These are phyloP conservation scores for Apiospora sp. DNA, from an alignment of 2,329 filamentous ascomycete genomes.

Conservation along the genomic window DNA sequence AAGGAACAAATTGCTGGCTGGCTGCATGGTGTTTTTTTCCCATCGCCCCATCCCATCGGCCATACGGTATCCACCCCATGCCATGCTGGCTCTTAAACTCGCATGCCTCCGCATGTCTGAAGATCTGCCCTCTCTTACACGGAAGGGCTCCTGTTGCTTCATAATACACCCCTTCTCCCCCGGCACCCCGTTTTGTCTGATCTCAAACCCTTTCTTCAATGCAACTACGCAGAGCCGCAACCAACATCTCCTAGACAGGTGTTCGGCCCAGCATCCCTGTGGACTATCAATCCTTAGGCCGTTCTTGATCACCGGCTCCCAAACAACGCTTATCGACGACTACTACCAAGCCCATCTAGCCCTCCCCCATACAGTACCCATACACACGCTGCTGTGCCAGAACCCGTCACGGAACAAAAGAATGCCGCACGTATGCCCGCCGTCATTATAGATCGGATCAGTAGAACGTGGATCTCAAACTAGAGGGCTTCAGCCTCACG, in stretches of 20 bases:
- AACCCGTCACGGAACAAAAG: slow-evolving; percentile 33
- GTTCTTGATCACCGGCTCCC: slow-evolving; percentile 20
- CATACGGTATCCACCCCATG: neutral
- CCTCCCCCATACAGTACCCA: neutral
- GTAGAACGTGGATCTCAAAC: slow-evolving; percentile 58
- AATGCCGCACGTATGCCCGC: slow-evolving; percentile 63
- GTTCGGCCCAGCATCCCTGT: slow-evolving; percentile 29
- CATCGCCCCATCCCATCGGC: neutral
- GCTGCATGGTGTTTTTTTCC: neutral
- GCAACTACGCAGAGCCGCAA: slow-evolving; percentile 39
- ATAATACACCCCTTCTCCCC: slow-evolving; percentile 40
- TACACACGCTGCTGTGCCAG: neutral
- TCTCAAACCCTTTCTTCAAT: slow-evolving; percentile 44
- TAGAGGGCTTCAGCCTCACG: slow-evolving; percentile 46
- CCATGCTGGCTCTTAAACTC: slow-evolving; percentile 20
- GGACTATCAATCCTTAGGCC: slow-evolving; percentile 30
- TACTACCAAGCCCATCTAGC: neutral
- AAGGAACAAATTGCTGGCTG: neutral
- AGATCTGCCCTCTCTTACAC: slow-evolving; percentile 46
- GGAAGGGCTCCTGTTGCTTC: slow-evolving; percentile 47
- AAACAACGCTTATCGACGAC: slow-evolving; percentile 9
- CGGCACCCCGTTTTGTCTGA: slow-evolving; percentile 46
- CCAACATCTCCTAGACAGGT: slow-evolving; percentile 24
- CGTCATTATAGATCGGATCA: slow-evolving; percentile 60
- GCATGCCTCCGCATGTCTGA: slow-evolving; percentile 28